Conservation (phyloP, 768 basidiomycete species). For the Leccinum variicolor region DNA sequence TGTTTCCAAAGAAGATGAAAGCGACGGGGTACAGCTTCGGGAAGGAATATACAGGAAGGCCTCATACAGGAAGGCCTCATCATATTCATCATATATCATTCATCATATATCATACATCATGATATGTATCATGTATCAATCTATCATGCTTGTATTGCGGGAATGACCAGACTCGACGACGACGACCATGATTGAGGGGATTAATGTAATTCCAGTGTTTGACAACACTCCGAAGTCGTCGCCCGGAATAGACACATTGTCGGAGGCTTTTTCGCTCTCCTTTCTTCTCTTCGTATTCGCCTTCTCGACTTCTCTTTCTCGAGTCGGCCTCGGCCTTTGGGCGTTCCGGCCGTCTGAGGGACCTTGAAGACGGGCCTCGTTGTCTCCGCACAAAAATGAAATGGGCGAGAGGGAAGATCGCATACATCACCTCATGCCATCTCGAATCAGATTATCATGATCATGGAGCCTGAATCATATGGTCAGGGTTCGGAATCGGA, state of each 20-base stretch:
- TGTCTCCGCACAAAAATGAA: constrained; percentile 13
- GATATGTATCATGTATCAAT: not conserved
- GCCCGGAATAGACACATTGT: constrained; percentile 9
- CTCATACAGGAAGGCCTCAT: not conserved
- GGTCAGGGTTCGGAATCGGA: constrained; percentile 10
- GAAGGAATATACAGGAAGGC: not conserved
- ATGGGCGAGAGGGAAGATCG: not conserved
- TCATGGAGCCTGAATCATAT: not conserved
- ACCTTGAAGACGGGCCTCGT: not conserved
- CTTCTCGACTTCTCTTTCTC: not conserved
- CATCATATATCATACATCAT: not conserved
- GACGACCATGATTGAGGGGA: not conserved
- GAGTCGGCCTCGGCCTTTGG: not conserved
- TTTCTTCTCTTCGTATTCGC: not conserved
- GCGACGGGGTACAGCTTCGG: not conserved
- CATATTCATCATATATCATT: not conserved
- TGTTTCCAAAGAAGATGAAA: not conserved
- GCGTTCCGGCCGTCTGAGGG: not conserved
- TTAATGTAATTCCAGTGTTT: not conserved
- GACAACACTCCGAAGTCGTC: not conserved
- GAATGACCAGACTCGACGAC: not conserved
- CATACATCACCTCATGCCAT: not conserved
- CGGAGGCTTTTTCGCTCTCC: not conserved
- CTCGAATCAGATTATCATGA: not conserved
- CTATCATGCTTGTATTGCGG: not conserved